A percentile compares a stretch with the other conserved stretches of the same genome.
Conservation (phyloP, 2,329 filamentous ascomycete species). For the Fusarium siculi region DNA sequence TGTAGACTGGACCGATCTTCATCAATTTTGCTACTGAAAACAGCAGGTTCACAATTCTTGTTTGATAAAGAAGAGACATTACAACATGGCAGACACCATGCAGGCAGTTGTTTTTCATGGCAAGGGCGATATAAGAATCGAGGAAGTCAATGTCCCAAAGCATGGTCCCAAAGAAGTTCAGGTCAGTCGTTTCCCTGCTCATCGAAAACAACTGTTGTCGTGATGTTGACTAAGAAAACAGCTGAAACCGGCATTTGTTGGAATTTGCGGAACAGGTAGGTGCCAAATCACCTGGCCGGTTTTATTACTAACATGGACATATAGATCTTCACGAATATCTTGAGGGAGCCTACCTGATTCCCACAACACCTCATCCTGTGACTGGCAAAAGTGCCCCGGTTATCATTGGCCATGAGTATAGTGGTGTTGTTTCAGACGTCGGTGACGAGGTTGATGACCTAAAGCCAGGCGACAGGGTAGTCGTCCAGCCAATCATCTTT, state of each 20-base stretch:
- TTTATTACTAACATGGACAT: background rate
- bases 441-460: background rate
- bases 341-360: background rate
- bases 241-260: background rate
- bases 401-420: background rate
- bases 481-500: background rate
- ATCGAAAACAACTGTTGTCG: accelerated
- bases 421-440: background rate
- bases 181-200: background rate
- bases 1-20: background rate
- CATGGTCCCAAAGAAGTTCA: background rate
- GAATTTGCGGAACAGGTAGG: background rate
- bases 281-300: background rate
- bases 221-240: background rate
- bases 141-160: background rate
- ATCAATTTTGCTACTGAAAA: accelerated
- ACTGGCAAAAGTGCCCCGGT: background rate
- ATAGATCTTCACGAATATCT: background rate
- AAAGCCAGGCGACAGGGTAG: background rate
- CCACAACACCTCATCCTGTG: background rate
- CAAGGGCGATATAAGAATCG: background rate
- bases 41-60: too few species aligned
- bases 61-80: too few species aligned
- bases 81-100: background rate
- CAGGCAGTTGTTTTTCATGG: background rate